phyloP scores from a whole-genome alignment of 768 basidiomycete species.

The Xanthoconium stramineum region DNA sequence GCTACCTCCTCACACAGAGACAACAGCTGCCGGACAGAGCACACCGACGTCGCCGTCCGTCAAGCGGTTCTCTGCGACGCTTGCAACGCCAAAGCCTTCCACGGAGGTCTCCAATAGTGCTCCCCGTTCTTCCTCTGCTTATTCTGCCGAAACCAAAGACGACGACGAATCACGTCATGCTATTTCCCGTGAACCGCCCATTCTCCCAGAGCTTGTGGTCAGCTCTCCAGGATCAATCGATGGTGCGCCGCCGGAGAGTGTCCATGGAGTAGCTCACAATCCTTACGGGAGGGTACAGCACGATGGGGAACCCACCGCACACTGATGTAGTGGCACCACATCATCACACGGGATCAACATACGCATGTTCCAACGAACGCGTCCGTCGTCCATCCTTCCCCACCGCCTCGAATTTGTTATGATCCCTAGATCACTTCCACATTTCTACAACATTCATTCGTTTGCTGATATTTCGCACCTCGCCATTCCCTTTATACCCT shows the following conservation, averaged over 20 bases:
- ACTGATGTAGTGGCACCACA: constrained; percentile 6
- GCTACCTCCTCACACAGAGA: constrained; percentile 30
- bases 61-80: constrained; percentile 22
- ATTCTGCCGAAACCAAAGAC: constrained; percentile 28
- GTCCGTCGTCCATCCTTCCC: background rate
- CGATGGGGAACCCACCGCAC: constrained; percentile 19
- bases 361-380: background rate
- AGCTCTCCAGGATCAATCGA: constrained; percentile 34
- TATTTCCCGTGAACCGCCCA: constrained; percentile 30
- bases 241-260: constrained; percentile 20
- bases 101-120: constrained; percentile 16
- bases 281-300: constrained; percentile 20
- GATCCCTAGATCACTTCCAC: constrained; percentile 1
- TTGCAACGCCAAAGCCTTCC: constrained; percentile 29
- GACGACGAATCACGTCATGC: constrained; percentile 22
- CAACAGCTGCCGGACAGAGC: constrained; percentile 9
- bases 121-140: constrained; percentile 29
- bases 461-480: constrained; percentile 6
- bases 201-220: constrained; percentile 34
- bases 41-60: constrained; percentile 22
- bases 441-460: constrained; percentile 12
- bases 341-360: background rate
- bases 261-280: constrained; percentile 12
- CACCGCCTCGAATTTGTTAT: background rate
- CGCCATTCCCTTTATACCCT: constrained; percentile 7